phyloP scores from a whole-genome alignment of 768 basidiomycete genomes.

The Tricholomella constricta region DNA sequence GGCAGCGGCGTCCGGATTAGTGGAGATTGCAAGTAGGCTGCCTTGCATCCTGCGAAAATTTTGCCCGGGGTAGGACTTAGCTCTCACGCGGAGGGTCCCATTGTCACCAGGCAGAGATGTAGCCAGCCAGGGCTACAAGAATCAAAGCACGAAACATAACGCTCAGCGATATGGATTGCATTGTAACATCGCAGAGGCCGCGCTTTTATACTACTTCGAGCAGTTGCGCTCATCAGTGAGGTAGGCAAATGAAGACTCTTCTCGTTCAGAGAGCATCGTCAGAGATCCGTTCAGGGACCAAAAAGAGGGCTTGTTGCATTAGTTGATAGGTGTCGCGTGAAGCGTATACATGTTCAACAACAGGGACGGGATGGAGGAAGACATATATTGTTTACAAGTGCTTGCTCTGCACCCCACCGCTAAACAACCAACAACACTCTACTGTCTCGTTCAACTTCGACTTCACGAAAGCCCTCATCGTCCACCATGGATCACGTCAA shows the following conservation, averaged over 20 bases:
- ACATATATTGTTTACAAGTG: too few relatives aligned
- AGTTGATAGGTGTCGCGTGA: too few relatives aligned
- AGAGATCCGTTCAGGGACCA: too few relatives aligned
- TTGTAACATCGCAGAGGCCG: not conserved
- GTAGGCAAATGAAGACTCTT: too few relatives aligned
- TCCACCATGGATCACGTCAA: conserved; percentile 12
- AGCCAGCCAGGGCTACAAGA: conserved; percentile 16
- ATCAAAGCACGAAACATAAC: conserved; percentile 13
- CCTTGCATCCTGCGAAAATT: conserved; percentile 10
- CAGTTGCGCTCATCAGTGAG: not conserved
- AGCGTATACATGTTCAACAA: too few relatives aligned
- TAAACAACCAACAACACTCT: not conserved
- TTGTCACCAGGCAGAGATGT: conserved; percentile 12
- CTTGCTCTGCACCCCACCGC: too few relatives aligned
- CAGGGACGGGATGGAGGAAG: too few relatives aligned
- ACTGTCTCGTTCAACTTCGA: not conserved
- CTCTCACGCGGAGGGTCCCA: not conserved
- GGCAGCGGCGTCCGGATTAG: conserved; percentile 13
- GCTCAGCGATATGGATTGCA: conserved; percentile 5
- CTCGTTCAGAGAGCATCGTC: too few relatives aligned
- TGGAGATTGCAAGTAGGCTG: conserved; percentile 7
- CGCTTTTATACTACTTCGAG: not conserved
- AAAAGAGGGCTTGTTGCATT: too few relatives aligned
- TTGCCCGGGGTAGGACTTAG: not conserved
- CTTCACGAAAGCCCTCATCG: conserved; percentile 6